Percentiles rank a stretch among this genome's conserved stretches.
Conservation (phyloP, 2,329 filamentous ascomycete species). For the Penicillium sp. region DNA sequence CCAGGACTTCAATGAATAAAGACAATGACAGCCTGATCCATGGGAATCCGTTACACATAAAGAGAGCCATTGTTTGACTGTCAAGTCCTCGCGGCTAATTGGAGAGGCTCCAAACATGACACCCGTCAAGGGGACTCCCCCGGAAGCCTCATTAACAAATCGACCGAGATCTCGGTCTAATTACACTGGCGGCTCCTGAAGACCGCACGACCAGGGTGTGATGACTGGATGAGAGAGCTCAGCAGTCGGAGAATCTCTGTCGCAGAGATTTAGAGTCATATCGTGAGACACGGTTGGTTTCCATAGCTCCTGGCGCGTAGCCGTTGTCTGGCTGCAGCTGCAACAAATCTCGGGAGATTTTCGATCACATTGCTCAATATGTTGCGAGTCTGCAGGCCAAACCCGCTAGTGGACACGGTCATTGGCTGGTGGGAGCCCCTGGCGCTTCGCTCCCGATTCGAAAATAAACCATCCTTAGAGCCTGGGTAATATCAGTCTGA, state of each 20-base stretch:
- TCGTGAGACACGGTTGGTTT: slow-evolving; percentile 15
- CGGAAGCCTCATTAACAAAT: slow-evolving; percentile 14
- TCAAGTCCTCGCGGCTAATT: slow-evolving; percentile 11
- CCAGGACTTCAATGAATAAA: slow-evolving; percentile 2
- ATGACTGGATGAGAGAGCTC: slow-evolving; percentile 19
- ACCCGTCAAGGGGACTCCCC: background rate
- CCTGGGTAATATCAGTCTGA: background rate
- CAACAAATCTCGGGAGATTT: background rate
- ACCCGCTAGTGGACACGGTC: background rate
- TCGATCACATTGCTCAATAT: slow-evolving; percentile 2
- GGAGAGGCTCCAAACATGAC: slow-evolving; percentile 8
- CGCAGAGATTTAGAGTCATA: slow-evolving; percentile 9
- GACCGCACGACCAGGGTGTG: background rate
- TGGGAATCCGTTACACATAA: slow-evolving; percentile 19
- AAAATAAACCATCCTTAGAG: background rate
- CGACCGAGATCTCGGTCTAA: slow-evolving; percentile 5
- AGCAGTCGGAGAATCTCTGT: slow-evolving; percentile 8
- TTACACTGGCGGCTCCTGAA: slow-evolving; percentile 2
- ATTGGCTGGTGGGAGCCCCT: slow-evolving; percentile 15
- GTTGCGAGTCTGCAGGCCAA: slow-evolving; percentile 15
- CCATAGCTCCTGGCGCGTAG: slow-evolving; percentile 24
- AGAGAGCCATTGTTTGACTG: slow-evolving; percentile 2
- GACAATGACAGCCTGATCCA: slow-evolving; percentile 4
- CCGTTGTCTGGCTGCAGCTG: background rate
- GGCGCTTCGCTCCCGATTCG: slow-evolving; percentile 13